phyloP scores from a whole-genome alignment of 2,329 filamentous ascomycete species.

The Alternaria sp. region DNA sequence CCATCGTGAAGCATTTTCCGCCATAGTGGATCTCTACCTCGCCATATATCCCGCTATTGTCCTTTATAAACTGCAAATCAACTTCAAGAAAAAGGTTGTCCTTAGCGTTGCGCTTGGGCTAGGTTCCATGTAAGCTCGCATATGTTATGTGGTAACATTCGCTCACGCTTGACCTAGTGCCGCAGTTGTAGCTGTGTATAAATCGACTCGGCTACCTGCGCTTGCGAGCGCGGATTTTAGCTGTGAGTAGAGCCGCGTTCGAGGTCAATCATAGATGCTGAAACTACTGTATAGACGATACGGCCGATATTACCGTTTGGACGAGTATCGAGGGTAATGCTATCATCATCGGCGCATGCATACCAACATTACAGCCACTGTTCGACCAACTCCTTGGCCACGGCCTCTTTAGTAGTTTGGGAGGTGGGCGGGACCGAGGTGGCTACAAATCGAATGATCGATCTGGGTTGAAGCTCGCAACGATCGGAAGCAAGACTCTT shows the following conservation, averaged over 20 bases:
- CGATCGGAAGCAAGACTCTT: not conserved
- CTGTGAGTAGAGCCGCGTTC: not conserved
- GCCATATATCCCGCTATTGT: slow-evolving; percentile 1
- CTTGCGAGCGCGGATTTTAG: slow-evolving; percentile 4
- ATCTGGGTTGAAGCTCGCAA: not conserved
- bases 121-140: slow-evolving; percentile 1
- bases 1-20: not conserved
- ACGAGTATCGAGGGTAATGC: slow-evolving; percentile 8
- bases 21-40: slow-evolving; percentile 5
- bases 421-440: not conserved
- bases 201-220: slow-evolving; percentile 1
- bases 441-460: not conserved
- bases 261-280: not conserved
- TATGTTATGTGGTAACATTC: not conserved
- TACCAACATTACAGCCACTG: slow-evolving; percentile 6
- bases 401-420: not conserved
- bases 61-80: slow-evolving; percentile 2
- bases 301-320: slow-evolving; percentile 7
- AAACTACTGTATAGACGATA: not conserved
- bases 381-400: not conserved
- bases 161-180: not conserved
- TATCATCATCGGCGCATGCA: slow-evolving; percentile 10
- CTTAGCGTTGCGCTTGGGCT: not conserved
- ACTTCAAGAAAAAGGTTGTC: not conserved
- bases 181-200: slow-evolving; percentile 1